These are phyloP conservation scores for Candida silvatica DNA, from an alignment of 805 yeast genomes.

Conservation along the genomic window DNA sequence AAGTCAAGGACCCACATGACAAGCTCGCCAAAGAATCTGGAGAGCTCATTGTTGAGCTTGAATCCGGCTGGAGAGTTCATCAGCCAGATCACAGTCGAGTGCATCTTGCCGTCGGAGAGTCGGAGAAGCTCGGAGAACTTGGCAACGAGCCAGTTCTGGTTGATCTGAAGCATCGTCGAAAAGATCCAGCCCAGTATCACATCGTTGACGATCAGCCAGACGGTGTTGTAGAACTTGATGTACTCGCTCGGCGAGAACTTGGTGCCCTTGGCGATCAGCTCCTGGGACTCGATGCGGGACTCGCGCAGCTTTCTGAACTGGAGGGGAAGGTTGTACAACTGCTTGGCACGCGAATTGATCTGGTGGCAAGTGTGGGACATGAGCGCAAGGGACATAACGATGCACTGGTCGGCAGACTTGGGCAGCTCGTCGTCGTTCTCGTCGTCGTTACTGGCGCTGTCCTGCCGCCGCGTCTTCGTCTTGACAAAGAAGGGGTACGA, in stretches of 20 bases:
- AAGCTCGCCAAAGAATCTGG: slow-evolving; percentile 78
- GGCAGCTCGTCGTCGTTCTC: not conserved
- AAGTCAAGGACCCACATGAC: slow-evolving; percentile 77
- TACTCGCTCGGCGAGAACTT: slow-evolving; percentile 42
- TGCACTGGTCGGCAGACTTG: not conserved
- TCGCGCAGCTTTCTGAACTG: slow-evolving; percentile 53
- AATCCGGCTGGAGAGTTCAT: slow-evolving; percentile 92
- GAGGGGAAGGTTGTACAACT: slow-evolving; percentile 67
- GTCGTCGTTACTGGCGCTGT: not conserved
- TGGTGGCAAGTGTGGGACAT: slow-evolving; percentile 51
- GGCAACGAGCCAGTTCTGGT: slow-evolving; percentile 10
- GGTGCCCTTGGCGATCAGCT: slow-evolving; percentile 29
- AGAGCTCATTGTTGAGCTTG: slow-evolving; percentile 79
- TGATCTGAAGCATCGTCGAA: slow-evolving; percentile 31
- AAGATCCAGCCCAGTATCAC: slow-evolving; percentile 62
- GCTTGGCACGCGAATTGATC: slow-evolving; percentile 68
- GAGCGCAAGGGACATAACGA: slow-evolving; percentile 5
- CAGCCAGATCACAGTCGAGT: slow-evolving; percentile 54
- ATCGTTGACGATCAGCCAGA: slow-evolving; percentile 86
- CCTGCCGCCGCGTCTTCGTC: slow-evolving; percentile 3
- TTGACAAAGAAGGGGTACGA: slow-evolving; percentile 8
- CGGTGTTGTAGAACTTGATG: slow-evolving; percentile 72
- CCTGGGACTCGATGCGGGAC: slow-evolving; percentile 32
- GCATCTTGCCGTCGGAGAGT: slow-evolving; percentile 22
- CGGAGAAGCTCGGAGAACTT: slow-evolving; percentile 18